Conservation (phyloP, 768 basidiomycete genomes). For the Leccinum fibrillosum region DNA sequence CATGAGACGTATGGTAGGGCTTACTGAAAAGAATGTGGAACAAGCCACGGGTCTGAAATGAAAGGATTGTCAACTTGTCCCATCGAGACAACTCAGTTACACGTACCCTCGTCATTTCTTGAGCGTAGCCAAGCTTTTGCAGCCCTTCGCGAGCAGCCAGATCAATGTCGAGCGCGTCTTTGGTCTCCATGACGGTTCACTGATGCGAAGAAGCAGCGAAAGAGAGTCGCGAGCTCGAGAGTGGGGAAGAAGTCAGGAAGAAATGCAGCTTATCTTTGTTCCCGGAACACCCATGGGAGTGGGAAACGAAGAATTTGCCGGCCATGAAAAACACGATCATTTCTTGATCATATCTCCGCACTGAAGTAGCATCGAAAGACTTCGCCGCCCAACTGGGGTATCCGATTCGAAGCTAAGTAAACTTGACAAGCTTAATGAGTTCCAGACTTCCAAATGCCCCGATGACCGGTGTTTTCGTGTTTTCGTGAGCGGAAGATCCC, state of each 20-base stretch:
- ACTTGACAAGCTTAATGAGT: no score
- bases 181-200: slow-evolving; percentile 9
- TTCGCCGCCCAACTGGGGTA: no score
- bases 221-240: neutral
- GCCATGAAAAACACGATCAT: neutral
- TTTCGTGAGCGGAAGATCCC: no score
- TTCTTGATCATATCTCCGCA: neutral
- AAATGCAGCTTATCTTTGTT: neutral
- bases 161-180: slow-evolving; percentile 19
- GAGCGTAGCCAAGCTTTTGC: slow-evolving; percentile 53
- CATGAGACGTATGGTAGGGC: slow-evolving; percentile 13
- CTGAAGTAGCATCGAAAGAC: no score
- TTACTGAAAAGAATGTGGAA: slow-evolving; percentile 54
- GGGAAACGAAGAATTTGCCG: neutral
- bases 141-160: slow-evolving; percentile 33
- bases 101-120: slow-evolving; percentile 51
- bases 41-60: slow-evolving; percentile 44
- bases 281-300: neutral
- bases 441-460: no score
- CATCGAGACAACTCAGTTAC: neutral
- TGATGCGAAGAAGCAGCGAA: neutral
- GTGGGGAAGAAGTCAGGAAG: neutral
- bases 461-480: no score
- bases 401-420: no score
- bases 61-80: neutral